These are phyloP conservation scores for Wickerhamomyces queroliae DNA, from an alignment of 805 yeast genomes.

Conservation along the genomic window DNA sequence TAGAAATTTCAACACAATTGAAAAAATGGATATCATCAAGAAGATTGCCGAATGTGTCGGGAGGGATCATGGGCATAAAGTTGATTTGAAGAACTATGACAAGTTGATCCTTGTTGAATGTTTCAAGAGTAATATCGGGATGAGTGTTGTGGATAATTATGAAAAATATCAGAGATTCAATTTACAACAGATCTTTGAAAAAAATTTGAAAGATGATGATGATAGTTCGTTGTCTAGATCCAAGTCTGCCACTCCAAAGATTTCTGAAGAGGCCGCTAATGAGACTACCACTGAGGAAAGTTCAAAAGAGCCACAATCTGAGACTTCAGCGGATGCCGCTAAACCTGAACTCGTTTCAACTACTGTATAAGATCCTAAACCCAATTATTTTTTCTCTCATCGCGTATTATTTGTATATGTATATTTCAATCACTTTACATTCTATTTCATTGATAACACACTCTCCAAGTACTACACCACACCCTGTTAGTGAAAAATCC, in stretches of 20 bases:
- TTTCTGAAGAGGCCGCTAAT: background rate
- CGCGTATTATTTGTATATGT: background rate
- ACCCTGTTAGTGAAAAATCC: background rate
- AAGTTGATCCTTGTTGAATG: slow-evolving; percentile 80
- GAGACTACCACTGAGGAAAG: too few relatives aligned
- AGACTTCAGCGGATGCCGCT: too few relatives aligned
- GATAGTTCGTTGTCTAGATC: background rate
- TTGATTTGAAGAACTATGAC: slow-evolving; percentile 76
- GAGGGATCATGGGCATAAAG: slow-evolving; percentile 61
- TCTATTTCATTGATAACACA: background rate
- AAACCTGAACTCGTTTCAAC: too few relatives aligned
- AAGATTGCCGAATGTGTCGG: slow-evolving; percentile 71
- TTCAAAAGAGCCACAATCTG: too few relatives aligned
- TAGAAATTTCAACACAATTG: slow-evolving; percentile 71
- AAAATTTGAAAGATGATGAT: slow-evolving; percentile 20
- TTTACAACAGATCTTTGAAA: slow-evolving; percentile 70
- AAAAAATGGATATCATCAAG: slow-evolving; percentile 67
- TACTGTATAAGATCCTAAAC: too few relatives aligned
- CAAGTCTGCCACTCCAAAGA: background rate
- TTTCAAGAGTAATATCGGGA: slow-evolving; percentile 83
- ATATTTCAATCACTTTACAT: background rate
- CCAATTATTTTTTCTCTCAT: background rate
- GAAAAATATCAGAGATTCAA: slow-evolving; percentile 64
- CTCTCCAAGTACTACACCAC: slow-evolving; percentile 10
- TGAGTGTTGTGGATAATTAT: slow-evolving; percentile 71